Percentiles rank a stretch among this genome's conserved stretches.
These are phyloP conservation scores for Rhizopogon vesiculosus DNA, from an alignment of 768 basidiomycete genomes.

Conservation along the genomic window DNA sequence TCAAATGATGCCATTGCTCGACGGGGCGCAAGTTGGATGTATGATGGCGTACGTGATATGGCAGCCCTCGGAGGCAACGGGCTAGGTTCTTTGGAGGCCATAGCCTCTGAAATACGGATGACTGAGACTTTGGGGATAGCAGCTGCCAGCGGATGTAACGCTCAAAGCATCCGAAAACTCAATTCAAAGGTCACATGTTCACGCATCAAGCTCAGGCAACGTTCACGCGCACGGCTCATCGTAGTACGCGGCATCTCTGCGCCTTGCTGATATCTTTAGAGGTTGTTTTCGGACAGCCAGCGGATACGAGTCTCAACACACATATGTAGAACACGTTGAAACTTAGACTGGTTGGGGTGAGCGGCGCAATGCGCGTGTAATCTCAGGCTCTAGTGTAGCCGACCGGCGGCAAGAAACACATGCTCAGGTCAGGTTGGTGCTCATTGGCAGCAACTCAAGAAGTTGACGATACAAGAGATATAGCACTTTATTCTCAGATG, in stretches of 20 bases:
- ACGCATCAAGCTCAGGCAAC: too few species aligned
- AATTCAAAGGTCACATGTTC: too few species aligned
- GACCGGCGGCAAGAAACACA: not conserved
- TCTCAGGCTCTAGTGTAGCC: not conserved
- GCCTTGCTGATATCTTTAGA: too few species aligned
- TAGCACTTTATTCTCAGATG: not conserved
- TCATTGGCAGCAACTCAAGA: not conserved
- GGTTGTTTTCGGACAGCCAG: too few species aligned
- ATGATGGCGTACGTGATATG: conserved; percentile 24
- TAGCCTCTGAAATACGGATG: not conserved
- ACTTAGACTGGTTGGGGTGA: not conserved
- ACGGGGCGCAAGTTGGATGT: conserved; percentile 48
- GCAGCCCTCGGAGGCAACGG: not conserved
- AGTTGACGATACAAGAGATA: not conserved
- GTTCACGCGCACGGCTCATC: too few species aligned
- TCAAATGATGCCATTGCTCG: conserved; percentile 74
- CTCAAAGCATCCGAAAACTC: too few species aligned
- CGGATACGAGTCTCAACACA: not conserved
- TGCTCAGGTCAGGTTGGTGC: not conserved
- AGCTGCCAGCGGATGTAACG: too few species aligned
- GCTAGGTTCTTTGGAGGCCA: not conserved
- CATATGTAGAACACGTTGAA: not conserved
- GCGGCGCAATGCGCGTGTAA: too few species aligned
- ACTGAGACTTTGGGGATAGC: not conserved
- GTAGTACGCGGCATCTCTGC: too few species aligned